Base-by-base conservation (phyloP, 495 filamentous ascomycete genomes). In the Penicillium manginii region DNA sequence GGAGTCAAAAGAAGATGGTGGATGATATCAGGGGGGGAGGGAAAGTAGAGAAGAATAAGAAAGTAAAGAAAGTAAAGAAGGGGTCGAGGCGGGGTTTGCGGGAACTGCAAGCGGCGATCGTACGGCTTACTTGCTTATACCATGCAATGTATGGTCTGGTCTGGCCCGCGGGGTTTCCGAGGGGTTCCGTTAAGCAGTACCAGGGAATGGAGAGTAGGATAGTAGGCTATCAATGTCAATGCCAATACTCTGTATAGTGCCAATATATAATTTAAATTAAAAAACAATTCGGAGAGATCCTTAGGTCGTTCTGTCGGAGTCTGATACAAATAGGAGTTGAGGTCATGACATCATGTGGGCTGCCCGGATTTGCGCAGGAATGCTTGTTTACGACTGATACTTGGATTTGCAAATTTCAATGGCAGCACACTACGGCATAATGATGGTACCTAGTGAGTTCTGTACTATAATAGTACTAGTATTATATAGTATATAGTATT, bases 281-380 rank as follows among this genome's bases (percentile, higher is more conserved):
- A n/a, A n/a, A n/a, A n/a, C n/a, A n/a, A n/a, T n/a, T n/a, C n/a
- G n/a, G n/a, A n/a, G n/a, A n/a, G n/a, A n/a, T n/a, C n/a, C n/a
- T n/a, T 0, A 29, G 26, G 26, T 8, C 26, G 9, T 29, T 29
- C 26, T 29, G 6, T 29, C n/a, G n/a, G 6, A 29, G 26, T 29
- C 26, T 29, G 17, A 45, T 12, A 45, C 15, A 50, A 50, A 50
- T 45, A 45, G 45, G 8, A 23, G 21, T 6, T 22, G 26, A 9
- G n/a, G 22, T 9, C 6, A 61, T 61, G 58, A 61, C 58, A 61
- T 61, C 58, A 61, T 59, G 50, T 43, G 17, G 42, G 50, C 17
- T 42, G 40, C 42, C 31, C 21, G 12, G 10, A 31, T 21, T n/a
- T 59, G 39, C 26, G 48, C 39, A 57, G 40, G 15, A 47, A 47